Percentiles rank a stretch among this genome's conserved stretches.
These are phyloP conservation scores for Alternaria alternata DNA, from an alignment of 2,329 filamentous ascomycete species.

Conservation along the genomic window DNA sequence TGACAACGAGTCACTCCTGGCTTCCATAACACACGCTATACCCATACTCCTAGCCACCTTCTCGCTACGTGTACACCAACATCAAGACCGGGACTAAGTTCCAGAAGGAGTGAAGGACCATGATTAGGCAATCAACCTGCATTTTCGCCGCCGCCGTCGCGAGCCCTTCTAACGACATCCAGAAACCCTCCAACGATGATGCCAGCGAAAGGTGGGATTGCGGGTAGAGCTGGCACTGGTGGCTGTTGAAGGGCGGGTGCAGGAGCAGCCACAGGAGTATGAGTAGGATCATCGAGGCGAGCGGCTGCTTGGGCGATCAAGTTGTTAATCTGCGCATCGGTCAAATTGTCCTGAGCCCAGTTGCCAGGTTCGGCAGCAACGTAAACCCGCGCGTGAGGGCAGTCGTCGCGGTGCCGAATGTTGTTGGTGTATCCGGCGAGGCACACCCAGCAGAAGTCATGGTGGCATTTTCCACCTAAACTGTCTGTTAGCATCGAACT, in stretches of 20 bases:
- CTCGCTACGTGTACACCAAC: not conserved
- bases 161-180: not conserved
- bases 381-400: conserved; percentile 15
- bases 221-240: not conserved
- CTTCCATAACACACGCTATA: not conserved
- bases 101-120: not conserved
- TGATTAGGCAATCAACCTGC: not conserved
- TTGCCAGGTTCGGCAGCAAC: conserved; percentile 24
- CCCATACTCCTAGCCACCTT: not conserved
- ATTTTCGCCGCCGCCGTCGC: not conserved
- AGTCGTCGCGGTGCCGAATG: conserved; percentile 15
- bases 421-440: conserved; percentile 12
- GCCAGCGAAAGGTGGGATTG: not conserved
- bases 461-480: conserved; percentile 23
- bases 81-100: too few species aligned
- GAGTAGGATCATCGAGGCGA: not conserved
- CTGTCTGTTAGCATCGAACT: not conserved
- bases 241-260: not conserved
- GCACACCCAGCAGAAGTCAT: conserved; percentile 37
- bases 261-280: not conserved
- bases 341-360: conserved; percentile 16
- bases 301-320: conserved; percentile 8
- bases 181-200: not conserved
- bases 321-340: conserved; percentile 11
- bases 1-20: not conserved